Evolutionary conservation across 441 rosid genomes (phyloP).

Genomic region (Arabidopsis lyrata): DNA sequence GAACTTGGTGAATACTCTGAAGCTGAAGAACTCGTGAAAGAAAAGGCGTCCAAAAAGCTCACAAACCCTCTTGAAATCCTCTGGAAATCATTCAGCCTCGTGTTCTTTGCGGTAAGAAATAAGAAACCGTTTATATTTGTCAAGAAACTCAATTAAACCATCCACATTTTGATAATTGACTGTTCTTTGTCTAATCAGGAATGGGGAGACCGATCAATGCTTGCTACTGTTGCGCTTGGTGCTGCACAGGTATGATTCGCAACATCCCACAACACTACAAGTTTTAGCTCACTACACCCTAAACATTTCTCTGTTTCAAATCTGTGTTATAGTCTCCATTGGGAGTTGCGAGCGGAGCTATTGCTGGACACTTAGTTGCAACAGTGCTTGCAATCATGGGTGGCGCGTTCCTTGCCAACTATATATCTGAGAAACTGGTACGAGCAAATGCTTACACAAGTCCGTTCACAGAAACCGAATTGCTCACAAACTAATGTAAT

Average conservation of each 20-base stretch:
- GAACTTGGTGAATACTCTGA: slow-evolving; percentile 85
- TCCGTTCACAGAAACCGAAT: slow-evolving; percentile 2
- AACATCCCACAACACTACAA: slow-evolving; percentile 3
- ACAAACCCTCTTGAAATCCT: slow-evolving; percentile 87
- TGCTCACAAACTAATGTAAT: slow-evolving; percentile 22
- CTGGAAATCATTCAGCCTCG: slow-evolving; percentile 96
- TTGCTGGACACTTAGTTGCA: slow-evolving; percentile 90
- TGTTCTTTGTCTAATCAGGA: slow-evolving; percentile 57
- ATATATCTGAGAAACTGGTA: slow-evolving; percentile 95
- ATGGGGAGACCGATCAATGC: slow-evolving; percentile 99
- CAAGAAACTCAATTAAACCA: slow-evolving; percentile 9
- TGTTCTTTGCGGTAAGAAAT: slow-evolving; percentile 89
- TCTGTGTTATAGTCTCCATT: slow-evolving; percentile 69
- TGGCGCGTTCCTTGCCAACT: slow-evolving; percentile 91
- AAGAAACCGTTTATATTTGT: neutral
- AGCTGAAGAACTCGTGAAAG: slow-evolving; percentile 97
- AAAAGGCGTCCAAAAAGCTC: slow-evolving; percentile 76
- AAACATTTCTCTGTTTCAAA: slow-evolving; percentile 9
- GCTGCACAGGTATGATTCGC: slow-evolving; percentile 81
- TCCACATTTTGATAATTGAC: neutral
- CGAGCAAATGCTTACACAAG: slow-evolving; percentile 21
- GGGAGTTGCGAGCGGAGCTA: slow-evolving; percentile 98
- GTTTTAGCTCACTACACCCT: neutral
- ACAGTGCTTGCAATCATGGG: slow-evolving; percentile 87
- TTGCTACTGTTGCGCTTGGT: slow-evolving; percentile 96